phyloP scores from a whole-genome alignment of 2,329 filamentous ascomycete genomes.

The Penicillium sp. region DNA sequence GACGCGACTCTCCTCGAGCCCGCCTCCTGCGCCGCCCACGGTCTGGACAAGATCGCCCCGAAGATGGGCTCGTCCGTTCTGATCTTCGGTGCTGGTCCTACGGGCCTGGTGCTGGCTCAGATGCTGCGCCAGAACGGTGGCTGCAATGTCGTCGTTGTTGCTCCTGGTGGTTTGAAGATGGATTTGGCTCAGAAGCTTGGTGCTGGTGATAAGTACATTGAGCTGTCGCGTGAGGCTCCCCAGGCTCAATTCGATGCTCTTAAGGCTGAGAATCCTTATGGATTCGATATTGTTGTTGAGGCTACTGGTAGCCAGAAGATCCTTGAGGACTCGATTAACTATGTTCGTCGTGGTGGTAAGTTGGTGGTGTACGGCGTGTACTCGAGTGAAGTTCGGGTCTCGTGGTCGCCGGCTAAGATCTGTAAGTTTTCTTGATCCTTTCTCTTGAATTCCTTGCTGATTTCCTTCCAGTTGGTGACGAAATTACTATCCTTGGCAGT shows the following conservation, averaged over 20 bases:
- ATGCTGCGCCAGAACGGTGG: conserved; percentile 65
- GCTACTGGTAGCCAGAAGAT: conserved; percentile 69
- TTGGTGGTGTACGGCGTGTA: conserved; percentile 73
- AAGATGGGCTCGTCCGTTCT: conserved; percentile 65
- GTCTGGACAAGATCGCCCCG: conserved; percentile 66
- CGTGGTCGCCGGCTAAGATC: conserved; percentile 71
- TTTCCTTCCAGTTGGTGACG: conserved; percentile 48
- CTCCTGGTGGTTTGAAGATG: conserved; percentile 68
- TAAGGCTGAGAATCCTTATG: conserved; percentile 65
- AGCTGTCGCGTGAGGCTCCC: conserved; percentile 52
- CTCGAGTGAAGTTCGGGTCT: conserved; percentile 60
- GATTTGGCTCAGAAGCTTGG: conserved; percentile 58
- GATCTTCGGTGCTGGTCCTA: conserved; percentile 68
- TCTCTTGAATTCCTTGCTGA: conserved; percentile 8
- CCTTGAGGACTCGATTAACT: conserved; percentile 69
- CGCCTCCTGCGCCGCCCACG: conserved; percentile 69
- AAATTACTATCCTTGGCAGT: conserved; percentile 71
- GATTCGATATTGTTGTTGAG: conserved; percentile 72
- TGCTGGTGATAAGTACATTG: conserved; percentile 51
- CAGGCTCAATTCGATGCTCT: conserved; percentile 62
- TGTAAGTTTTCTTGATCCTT: conserved; percentile 47
- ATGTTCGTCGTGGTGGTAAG: conserved; percentile 69
- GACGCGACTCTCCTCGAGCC: conserved; percentile 70
- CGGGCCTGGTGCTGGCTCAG: conserved; percentile 65
- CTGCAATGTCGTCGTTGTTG: conserved; percentile 68